A percentile compares a stretch with the other conserved stretches of the same genome.
Conservation (phyloP, 2,329 filamentous ascomycete genomes). For the Arthrobotrys pseudoclavata region DNA sequence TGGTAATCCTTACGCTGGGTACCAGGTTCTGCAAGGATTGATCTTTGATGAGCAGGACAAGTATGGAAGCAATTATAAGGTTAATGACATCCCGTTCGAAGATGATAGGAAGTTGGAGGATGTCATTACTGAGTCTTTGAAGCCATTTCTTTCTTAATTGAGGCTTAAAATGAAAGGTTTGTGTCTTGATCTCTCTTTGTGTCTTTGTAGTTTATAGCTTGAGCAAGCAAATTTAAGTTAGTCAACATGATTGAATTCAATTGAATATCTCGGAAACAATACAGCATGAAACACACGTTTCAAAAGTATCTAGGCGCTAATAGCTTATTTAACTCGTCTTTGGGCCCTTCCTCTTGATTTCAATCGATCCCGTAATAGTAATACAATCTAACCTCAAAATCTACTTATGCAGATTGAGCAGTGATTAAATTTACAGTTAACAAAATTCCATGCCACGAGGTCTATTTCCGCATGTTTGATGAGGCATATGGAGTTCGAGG, state of each 20-base stretch:
- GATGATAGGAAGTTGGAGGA: slow-evolving; percentile 43
- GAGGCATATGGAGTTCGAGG: slow-evolving; percentile 44
- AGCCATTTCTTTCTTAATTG: neutral
- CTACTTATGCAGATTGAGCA: too few species aligned
- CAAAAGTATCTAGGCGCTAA: too few species aligned
- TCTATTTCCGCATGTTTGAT: neutral
- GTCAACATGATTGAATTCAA: neutral
- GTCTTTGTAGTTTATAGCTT: neutral
- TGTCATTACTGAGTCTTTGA: slow-evolving; percentile 30
- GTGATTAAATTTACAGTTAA: too few species aligned
- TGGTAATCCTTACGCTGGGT: slow-evolving; percentile 41
- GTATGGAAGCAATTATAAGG: slow-evolving; percentile 28
- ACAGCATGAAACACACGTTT: neutral
- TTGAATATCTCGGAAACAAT: neutral
- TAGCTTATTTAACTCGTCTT: too few species aligned
- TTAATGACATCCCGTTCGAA: slow-evolving; percentile 39
- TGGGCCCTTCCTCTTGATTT: too few species aligned
- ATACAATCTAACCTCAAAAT: too few species aligned
- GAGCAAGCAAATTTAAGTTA: neutral
- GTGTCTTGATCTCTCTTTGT: neutral
- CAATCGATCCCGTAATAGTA: too few species aligned
- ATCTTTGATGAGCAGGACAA: slow-evolving; percentile 50
- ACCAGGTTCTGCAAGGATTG: slow-evolving; percentile 48
- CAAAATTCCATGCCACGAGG: too few species aligned
- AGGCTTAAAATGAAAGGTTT: neutral